A percentile compares a stretch with the other conserved stretches of the same genome.
phyloP scores from a whole-genome alignment of 1,284 basidiomycete species.

The Rhodotorula sp. region DNA sequence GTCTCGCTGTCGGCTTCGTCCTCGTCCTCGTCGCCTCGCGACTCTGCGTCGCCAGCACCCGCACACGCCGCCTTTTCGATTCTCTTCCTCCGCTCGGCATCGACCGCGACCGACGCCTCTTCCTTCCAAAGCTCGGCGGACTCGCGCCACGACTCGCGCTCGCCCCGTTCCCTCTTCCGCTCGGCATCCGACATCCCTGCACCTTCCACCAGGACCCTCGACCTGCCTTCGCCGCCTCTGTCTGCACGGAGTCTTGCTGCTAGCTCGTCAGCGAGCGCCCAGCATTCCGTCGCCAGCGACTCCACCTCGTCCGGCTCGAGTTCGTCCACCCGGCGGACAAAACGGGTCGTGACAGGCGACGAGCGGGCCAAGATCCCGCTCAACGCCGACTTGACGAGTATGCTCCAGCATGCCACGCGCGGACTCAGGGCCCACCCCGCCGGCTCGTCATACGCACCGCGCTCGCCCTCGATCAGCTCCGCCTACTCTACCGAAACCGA shows the following conservation, averaged over 20 bases:
- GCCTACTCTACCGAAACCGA: not conserved
- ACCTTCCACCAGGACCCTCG: too few species aligned
- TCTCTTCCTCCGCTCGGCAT: not conserved
- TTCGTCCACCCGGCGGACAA: not conserved
- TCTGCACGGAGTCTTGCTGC: too few species aligned
- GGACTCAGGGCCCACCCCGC: too few species aligned
- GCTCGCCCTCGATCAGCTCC: not conserved
- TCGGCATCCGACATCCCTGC: too few species aligned
- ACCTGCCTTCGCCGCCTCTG: too few species aligned
- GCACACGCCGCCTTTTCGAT: not conserved
- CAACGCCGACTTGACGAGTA: not conserved
- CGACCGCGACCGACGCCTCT: too few species aligned
- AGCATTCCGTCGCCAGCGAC: not conserved
- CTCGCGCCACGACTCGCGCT: not conserved
- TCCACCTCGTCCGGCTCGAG: constrained; percentile 7
- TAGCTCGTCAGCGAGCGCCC: not conserved
- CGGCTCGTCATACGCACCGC: too few species aligned
- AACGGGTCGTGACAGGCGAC: not conserved
- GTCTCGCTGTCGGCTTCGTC: not conserved
- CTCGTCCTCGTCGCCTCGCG: not conserved
- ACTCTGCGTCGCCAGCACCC: not conserved
- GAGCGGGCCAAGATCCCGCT: constrained; percentile 10
- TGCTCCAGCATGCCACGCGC: constrained; percentile 12
- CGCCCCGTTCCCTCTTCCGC: not conserved
- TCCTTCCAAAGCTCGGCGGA: not conserved